Evolutionary conservation across 1,284 basidiomycete species (phyloP).

Genomic region (Leccinum subrobustum): DNA sequence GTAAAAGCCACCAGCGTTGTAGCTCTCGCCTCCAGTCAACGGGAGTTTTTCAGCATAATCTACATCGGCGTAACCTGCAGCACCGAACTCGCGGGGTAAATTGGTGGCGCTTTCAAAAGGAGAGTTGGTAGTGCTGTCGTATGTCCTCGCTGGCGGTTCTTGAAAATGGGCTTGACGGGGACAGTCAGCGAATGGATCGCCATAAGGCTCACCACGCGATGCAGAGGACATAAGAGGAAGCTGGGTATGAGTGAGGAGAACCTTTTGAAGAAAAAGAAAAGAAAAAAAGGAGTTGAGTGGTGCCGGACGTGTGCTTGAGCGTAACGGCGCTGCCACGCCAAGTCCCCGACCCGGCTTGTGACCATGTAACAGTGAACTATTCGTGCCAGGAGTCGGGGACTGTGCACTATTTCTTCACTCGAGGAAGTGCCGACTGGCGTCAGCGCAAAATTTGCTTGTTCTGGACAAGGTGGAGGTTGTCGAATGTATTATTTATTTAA

Average conservation of each 20-base stretch:
- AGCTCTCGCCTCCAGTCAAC: slow-evolving; percentile 54
- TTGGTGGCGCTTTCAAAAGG: slow-evolving; percentile 55
- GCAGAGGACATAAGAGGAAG: slow-evolving; percentile 48
- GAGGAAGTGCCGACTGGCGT: no score
- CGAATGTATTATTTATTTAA: no score
- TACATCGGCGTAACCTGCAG: slow-evolving; percentile 52
- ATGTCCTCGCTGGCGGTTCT: slow-evolving; percentile 45
- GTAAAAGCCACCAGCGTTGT: slow-evolving; percentile 59
- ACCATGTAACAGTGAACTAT: no score
- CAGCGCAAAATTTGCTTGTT: no score
- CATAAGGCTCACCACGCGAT: slow-evolving; percentile 40
- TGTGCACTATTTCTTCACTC: no score
- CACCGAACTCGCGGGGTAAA: slow-evolving; percentile 54
- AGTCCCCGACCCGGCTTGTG: no score
- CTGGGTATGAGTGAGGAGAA: neutral
- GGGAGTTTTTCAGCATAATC: slow-evolving; percentile 73
- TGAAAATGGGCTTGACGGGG: slow-evolving; percentile 58
- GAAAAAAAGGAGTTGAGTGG: slow-evolving; percentile 11
- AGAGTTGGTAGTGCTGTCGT: slow-evolving; percentile 43
- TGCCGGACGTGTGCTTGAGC: slow-evolving; percentile 1
- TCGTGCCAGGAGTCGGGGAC: no score
- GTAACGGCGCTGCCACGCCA: no score
- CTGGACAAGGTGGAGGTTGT: no score
- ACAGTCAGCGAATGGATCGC: slow-evolving; percentile 72
- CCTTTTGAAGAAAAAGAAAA: slow-evolving; percentile 13